Percentiles rank a stretch among this genome's conserved stretches.
Conservation (phyloP, 305 asterid genomes). For the Fraxinus latifolia region DNA sequence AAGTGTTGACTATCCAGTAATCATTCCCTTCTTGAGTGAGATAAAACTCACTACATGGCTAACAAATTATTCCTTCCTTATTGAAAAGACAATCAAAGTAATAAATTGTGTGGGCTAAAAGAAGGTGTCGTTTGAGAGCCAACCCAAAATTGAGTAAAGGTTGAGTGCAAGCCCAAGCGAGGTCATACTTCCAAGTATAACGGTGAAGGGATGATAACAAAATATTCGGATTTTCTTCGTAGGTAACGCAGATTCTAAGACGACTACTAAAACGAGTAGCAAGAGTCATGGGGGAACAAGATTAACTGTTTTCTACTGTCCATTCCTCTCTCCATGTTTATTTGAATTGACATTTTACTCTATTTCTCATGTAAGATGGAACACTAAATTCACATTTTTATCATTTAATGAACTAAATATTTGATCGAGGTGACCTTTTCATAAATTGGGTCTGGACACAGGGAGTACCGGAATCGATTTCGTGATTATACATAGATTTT, state of each 20-base stretch:
- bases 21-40: not conserved
- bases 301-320: not conserved
- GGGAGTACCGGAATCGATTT: not conserved
- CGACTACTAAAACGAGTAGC: not conserved
- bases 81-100: not conserved
- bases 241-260: not conserved
- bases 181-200: not conserved
- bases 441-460: not conserved
- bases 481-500: not conserved
- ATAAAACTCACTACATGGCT: not conserved
- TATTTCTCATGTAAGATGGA: not conserved
- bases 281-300: not conserved
- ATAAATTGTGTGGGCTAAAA: not conserved
- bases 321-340: not conserved
- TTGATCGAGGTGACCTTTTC: not conserved
- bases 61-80: not conserved
- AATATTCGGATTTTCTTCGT: not conserved
- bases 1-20: not conserved
- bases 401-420: not conserved
- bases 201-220: not conserved
- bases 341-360: not conserved
- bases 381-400: not conserved
- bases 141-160: not conserved
- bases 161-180: not conserved
- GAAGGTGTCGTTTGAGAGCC: not conserved